Conservation (phyloP, 148 eudicot genomes). For the Camellia sinensis region DNA sequence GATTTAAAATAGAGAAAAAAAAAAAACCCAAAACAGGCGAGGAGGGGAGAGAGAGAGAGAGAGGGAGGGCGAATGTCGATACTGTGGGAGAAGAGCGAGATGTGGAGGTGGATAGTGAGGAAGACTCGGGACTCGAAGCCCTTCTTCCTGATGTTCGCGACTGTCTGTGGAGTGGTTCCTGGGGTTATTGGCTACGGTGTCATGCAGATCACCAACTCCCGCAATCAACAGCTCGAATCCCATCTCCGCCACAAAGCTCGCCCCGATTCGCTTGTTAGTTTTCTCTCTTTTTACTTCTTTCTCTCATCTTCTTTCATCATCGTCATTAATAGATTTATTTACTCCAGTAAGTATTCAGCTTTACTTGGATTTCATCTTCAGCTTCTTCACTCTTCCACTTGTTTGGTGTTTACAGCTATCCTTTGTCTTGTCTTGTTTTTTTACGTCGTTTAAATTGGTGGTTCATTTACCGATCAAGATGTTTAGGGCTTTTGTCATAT, state of each 20-base stretch:
- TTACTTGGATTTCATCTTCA: not conserved
- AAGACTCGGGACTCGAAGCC: constrained; percentile 77
- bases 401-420: too few species aligned
- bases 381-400: too few species aligned
- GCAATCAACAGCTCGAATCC: constrained; percentile 64
- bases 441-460: not conserved
- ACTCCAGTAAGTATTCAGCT: not conserved
- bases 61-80: constrained; percentile 34
- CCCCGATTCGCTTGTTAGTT: constrained; percentile 60
- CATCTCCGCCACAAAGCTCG: constrained; percentile 72
- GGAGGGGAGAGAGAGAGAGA: not conserved
- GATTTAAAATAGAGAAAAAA: too few species aligned
- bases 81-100: constrained; percentile 51
- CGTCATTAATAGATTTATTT: not conserved
- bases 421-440: not conserved
- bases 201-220: constrained; percentile 66
- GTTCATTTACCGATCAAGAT: not conserved
- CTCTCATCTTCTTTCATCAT: not conserved
- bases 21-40: too few species aligned
- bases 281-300: too few species aligned
- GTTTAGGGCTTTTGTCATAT: too few species aligned
- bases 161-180: constrained; percentile 81
- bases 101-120: constrained; percentile 76
- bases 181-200: constrained; percentile 77
- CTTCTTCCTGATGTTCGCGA: constrained; percentile 77